These are phyloP conservation scores for Canavalia ensiformis DNA, from an alignment of 306 rosid genomes.

Conservation along the genomic window DNA sequence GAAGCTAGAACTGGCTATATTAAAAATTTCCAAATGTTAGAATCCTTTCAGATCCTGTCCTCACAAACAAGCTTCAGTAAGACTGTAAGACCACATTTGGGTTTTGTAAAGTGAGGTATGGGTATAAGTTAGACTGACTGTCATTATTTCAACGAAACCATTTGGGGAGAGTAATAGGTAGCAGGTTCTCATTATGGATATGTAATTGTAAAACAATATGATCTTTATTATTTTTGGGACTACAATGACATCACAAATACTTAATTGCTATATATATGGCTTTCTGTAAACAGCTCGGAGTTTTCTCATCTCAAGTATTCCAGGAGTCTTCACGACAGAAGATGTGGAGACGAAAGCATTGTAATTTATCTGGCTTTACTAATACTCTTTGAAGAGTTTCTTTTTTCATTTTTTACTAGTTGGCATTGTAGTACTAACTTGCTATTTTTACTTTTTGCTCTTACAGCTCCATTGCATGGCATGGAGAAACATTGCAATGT, in stretches of 20 bases:
- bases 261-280: slow-evolving; percentile 50
- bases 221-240: slow-evolving; percentile 11
- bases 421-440: slow-evolving; percentile 44
- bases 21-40: background rate
- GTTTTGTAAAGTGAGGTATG: background rate
- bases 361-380: slow-evolving; percentile 61
- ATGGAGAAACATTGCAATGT: slow-evolving; percentile 96
- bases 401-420: slow-evolving; percentile 4
- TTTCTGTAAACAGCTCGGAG: slow-evolving; percentile 89
- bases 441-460: slow-evolving; percentile 32
- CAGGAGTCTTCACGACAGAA: slow-evolving; percentile 92
- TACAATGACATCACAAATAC: slow-evolving; percentile 43
- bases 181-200: slow-evolving; percentile 14
- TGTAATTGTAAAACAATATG: slow-evolving; percentile 11
- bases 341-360: slow-evolving; percentile 85
- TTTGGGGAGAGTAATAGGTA: slow-evolving; percentile 33
- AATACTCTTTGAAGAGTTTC: slow-evolving; percentile 29
- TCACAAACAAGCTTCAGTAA: slow-evolving; percentile 13
- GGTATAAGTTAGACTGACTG: background rate
- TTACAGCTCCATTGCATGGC: slow-evolving; percentile 81
- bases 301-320: slow-evolving; percentile 98
- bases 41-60: slow-evolving; percentile 30
- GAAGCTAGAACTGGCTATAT: background rate
- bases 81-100: background rate
- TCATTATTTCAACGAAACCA: background rate